Percentiles rank a stretch among this genome's conserved stretches.
These are phyloP conservation scores for Aspergillus aculeatinus DNA, from an alignment of 2,329 filamentous ascomycete species.

Conservation along the genomic window DNA sequence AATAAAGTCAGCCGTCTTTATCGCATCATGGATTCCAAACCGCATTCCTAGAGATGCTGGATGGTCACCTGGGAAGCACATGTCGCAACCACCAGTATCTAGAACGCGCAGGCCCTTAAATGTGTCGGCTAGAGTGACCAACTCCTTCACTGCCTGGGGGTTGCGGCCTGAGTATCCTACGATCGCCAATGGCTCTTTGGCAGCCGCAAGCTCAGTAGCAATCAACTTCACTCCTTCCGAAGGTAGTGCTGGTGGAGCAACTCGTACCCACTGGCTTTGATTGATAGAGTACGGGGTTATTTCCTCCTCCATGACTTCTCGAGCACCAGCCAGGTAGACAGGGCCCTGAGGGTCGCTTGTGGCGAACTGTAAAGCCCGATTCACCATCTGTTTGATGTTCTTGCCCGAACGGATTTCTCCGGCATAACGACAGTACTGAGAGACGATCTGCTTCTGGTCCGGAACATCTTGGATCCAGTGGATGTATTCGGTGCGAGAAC, in stretches of 20 bases:
- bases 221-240: slow-evolving; percentile 47
- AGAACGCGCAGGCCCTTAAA: slow-evolving; percentile 52
- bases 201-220: slow-evolving; percentile 44
- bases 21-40: slow-evolving; percentile 71
- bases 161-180: slow-evolving; percentile 53
- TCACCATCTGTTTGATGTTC: slow-evolving; percentile 88
- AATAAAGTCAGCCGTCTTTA: slow-evolving; percentile 78
- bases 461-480: slow-evolving; percentile 85
- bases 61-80: slow-evolving; percentile 51
- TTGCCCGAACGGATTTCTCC: slow-evolving; percentile 80
- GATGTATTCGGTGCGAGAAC: slow-evolving; percentile 78
- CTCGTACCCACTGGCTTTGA: slow-evolving; percentile 68
- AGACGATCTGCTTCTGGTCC: slow-evolving; percentile 75
- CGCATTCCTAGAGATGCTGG: slow-evolving; percentile 66
- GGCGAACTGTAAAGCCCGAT: slow-evolving; percentile 79
- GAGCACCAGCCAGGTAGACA: slow-evolving; percentile 73
- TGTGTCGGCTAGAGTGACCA: slow-evolving; percentile 49
- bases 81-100: slow-evolving; percentile 54
- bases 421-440: slow-evolving; percentile 81
- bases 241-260: slow-evolving; percentile 65
- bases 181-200: slow-evolving; percentile 50
- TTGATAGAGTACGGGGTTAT: slow-evolving; percentile 69
- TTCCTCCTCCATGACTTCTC: slow-evolving; percentile 84
- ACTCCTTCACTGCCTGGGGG: slow-evolving; percentile 42
- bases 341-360: slow-evolving; percentile 74